Evolutionary conservation across 2,329 filamentous ascomycete species (phyloP).

Genomic region (Aspergillus neoniger): DNA sequence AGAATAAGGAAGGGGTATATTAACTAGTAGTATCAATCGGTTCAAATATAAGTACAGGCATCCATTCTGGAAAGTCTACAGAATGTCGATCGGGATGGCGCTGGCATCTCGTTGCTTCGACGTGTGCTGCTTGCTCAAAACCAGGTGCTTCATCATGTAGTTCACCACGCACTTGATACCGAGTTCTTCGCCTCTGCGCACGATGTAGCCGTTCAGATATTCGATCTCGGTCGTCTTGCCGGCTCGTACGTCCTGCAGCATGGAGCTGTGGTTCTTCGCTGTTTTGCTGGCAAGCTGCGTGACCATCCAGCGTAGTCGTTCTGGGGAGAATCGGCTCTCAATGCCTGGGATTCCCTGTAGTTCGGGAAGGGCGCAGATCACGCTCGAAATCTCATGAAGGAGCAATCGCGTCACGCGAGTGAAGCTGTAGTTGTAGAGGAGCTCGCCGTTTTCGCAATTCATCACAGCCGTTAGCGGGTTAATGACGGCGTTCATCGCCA

Average conservation of each 20-base stretch:
- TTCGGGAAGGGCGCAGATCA: slow-evolving; percentile 76
- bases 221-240: slow-evolving; percentile 73
- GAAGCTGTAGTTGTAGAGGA: slow-evolving; percentile 68
- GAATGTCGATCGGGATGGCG: slow-evolving; percentile 36
- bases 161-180: slow-evolving; percentile 74
- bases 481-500: slow-evolving; percentile 74
- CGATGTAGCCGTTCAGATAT: slow-evolving; percentile 86
- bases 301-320: slow-evolving; percentile 64
- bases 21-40: not conserved
- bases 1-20: not conserved
- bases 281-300: slow-evolving; percentile 57
- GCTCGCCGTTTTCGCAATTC: slow-evolving; percentile 70
- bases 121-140: slow-evolving; percentile 67
- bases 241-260: slow-evolving; percentile 65
- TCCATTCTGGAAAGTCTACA: not conserved
- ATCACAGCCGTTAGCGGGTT: slow-evolving; percentile 81
- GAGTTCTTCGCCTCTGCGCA: slow-evolving; percentile 69
- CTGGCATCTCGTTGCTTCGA: slow-evolving; percentile 33
- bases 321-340: slow-evolving; percentile 59
- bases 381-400: slow-evolving; percentile 70
- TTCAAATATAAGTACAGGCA: not conserved
- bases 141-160: slow-evolving; percentile 69
- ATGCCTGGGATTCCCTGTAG: slow-evolving; percentile 63
- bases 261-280: slow-evolving; percentile 61
- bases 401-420: slow-evolving; percentile 69